Base-by-base conservation (phyloP, 2,329 filamentous ascomycete species). In the Ceratocystis alfenasii region DNA sequence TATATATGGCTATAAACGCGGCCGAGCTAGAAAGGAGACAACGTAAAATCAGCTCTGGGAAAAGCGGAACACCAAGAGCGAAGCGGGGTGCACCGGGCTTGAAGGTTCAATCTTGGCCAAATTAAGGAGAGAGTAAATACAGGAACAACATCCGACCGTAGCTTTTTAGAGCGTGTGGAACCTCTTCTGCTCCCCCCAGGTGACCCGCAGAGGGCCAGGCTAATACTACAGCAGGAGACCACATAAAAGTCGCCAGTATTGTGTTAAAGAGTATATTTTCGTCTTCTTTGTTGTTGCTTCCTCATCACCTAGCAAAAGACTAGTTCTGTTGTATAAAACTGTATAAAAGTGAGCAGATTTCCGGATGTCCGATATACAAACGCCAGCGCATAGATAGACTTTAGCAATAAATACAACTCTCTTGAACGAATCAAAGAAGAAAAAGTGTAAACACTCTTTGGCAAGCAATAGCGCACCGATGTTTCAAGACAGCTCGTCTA, bases 401-500 rank as follows among this genome's bases (percentile, higher is more conserved):
- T 12, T 1, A 41, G 36, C 36, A 41, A 15, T 41, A 41, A 12
- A 15, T 41, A 41, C 10, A 41, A 12, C 36, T 41, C 36, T 41
- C 36, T 41, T 41, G 36, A 36, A 30, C 12, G n/a, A 30, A 36
- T 12, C 28, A 20, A n/a, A 59, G 7, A 36, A 33, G 3, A 59
- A 15, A 59, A 36, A n/a, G 22, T 8, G 15, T 20, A n/a, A 7
- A 33, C 17, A 6, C 55, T 36, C 3, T 25, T n/a, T 36, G 1
- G 5, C 25, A 20, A 59, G n/a, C n/a, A 59, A 7, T 5, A 10
- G 15, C 33, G 10, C 25, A 33, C 10, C 20, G 10, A 53, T 5
- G n/a, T 6, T 36, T 59, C 55, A 59, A 36, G 55, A 59, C 4
- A 36, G 5, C 28, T 88, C 86, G 65, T 87, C 84, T 0, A 86